Percentiles rank a stretch among this genome's conserved stretches.
These are phyloP conservation scores for Silene conica DNA, from an alignment of 148 eudicot genomes.

Conservation along the genomic window DNA sequence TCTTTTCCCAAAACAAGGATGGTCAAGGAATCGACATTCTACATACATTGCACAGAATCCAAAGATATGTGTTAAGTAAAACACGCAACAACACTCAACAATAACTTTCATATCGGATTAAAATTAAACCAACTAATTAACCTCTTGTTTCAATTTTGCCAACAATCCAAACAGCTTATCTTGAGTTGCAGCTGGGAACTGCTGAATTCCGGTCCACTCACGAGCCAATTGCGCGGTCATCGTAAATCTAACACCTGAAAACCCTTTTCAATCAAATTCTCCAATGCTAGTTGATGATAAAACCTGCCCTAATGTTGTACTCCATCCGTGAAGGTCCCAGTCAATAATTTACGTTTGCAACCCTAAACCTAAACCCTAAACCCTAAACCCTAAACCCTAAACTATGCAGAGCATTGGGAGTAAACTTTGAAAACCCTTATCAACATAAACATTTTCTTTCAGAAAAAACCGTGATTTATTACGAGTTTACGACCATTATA, in stretches of 20 bases:
- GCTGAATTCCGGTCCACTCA: conserved; percentile 89
- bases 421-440: background rate
- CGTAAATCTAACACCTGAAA: conserved; percentile 6
- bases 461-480: background rate
- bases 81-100: background rate
- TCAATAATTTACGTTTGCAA: too few species aligned
- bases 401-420: too few species aligned
- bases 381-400: too few species aligned
- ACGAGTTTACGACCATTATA: too few species aligned
- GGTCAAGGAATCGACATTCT: conserved; percentile 76
- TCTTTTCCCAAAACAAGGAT: conserved; percentile 96
- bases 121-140: conserved; percentile 22
- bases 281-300: background rate
- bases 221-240: conserved; percentile 27
- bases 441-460: background rate
- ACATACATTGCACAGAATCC: conserved; percentile 30
- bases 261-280: background rate
- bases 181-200: conserved; percentile 83
- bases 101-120: background rate
- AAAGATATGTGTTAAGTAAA: conserved; percentile 5
- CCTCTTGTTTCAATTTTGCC: conserved; percentile 73
- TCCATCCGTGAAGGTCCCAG: too few species aligned
- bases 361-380: too few species aligned
- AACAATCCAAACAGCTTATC: conserved; percentile 59
- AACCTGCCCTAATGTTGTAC: background rate